Percentiles rank a stretch among this genome's conserved stretches.
phyloP scores from a whole-genome alignment of 495 filamentous ascomycete species.

The Clohesyomyces aquaticus region DNA sequence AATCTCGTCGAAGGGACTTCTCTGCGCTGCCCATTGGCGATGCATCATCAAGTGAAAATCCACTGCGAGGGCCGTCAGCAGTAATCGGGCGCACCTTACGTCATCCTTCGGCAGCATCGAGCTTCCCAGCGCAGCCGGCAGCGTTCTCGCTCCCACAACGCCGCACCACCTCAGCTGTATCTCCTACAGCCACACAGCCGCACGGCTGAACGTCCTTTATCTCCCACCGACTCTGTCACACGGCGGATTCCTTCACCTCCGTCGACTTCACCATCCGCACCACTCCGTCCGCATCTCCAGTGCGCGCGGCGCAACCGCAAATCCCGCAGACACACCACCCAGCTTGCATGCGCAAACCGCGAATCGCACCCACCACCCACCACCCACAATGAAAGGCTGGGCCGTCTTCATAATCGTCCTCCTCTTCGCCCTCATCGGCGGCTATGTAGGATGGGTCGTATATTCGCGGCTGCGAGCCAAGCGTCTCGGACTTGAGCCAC shows the following conservation, averaged over 20 bases:
- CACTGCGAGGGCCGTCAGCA: too few species aligned
- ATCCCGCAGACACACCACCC: slow-evolving; percentile 15
- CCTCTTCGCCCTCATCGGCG: slow-evolving; percentile 55
- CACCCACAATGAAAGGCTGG: slow-evolving; percentile 36
- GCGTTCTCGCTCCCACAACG: not conserved
- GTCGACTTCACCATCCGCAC: not conserved
- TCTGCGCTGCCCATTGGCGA: too few species aligned
- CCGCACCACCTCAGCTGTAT: slow-evolving; percentile 7
- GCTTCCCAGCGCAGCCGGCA: not conserved
- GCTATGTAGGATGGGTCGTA: slow-evolving; percentile 46
- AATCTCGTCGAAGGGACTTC: too few species aligned
- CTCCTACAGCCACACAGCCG: not conserved
- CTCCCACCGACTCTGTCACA: not conserved
- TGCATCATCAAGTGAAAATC: too few species aligned
- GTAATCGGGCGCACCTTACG: not conserved
- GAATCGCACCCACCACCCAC: slow-evolving; percentile 4
- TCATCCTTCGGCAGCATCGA: slow-evolving; percentile 1
- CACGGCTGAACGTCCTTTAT: not conserved
- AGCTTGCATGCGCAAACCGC: slow-evolving; percentile 7
- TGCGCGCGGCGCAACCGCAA: slow-evolving; percentile 10
- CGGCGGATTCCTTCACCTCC: not conserved
- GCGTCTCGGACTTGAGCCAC: slow-evolving; percentile 66
- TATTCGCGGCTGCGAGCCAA: slow-evolving; percentile 63
- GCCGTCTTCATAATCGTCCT: slow-evolving; percentile 56
- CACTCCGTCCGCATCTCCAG: slow-evolving; percentile 13